Base-by-base conservation (phyloP, 1,284 basidiomycete genomes). In the Binderoboletus segoi region DNA sequence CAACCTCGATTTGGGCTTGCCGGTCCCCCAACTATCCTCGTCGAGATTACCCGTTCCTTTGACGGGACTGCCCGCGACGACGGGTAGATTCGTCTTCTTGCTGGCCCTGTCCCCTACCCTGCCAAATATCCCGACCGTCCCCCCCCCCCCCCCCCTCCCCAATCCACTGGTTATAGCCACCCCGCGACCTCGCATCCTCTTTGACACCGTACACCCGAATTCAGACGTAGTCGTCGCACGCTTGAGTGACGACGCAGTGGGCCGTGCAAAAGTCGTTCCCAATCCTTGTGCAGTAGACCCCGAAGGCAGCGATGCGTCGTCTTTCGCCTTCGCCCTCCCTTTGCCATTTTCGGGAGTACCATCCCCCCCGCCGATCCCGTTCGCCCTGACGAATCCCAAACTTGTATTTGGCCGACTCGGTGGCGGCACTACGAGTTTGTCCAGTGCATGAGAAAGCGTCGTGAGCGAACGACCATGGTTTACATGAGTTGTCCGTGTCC, bases 371-470 rank as follows among this genome's bases (percentile, higher is more conserved):
- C 53, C 68, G 61, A 12, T 56, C 45, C 46, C 63, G 1, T 62
- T 62, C 16, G 4, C 18, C 69, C 51, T 74, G 66, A 64, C 80
- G 64, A 88, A 87, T 28, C 85, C 86, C 73, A 88, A 73, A 57
- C 83, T 86, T 1, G 85, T 86, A 54, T 77, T 86, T 2, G 87
- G 85, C 42, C 86, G 70, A 23, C 75, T 74, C 5, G 86, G 86
- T 2, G 83, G 76, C 0, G 83, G 84, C 65, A 79, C 80, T 37
- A 78, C 77, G n/a, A 89, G 73, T 63, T 82, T 85, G 63, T 86
- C 81, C 21, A 89, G 73, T 3, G 86, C 86, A 60, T 77, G 77
- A 13, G 83, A 82, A 13, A 89, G 74, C 3, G 75, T 85, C 5
- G 80, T 71, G 13, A 80, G 68, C 3, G 68, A 67, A 15, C 48